Evolutionary conservation across 805 yeast genomes (phyloP), one percentile per base, ranked within the genome.

Genomic region (Candida methanosorbosa): DNA sequence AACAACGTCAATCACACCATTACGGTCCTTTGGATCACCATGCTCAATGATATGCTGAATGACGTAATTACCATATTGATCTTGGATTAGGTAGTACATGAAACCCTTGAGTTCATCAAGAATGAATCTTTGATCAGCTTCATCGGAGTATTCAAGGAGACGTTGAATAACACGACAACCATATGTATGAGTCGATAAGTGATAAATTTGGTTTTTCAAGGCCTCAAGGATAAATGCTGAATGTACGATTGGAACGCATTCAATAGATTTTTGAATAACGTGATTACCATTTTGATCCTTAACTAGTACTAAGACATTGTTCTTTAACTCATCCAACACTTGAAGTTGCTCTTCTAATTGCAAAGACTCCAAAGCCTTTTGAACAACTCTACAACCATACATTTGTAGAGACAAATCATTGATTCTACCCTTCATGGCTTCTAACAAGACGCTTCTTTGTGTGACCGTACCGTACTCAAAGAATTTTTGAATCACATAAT

Each of bases 371-470:
- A 92, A 66, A 1, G 97, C 97, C 50, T 86, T 73, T 60, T 92
- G 99, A 24, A 92, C 94, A 32, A 92, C 98, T 44, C 99, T 72
- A 56, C 99, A 92, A 2, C 97, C 97, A 57, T 92, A 92, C 96
- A 90, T 90, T 52, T 92, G 97, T 50, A 87, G 60, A 0, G 96
- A 81, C 37, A 92, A 64, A 16, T 69, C 70, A 41, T 81, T 70
- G 50, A 92, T 75, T 33, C 79, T 79, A 7, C 88, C 86, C 37
- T 67, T 66, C 87, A 87, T 81, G 35, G 69, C 66, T 27, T 72
- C 78, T 34, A 85, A 72, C 42, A 92, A 64, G 11, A 79, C 68
- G 22, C 73, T 67, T 49, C 72, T 76, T 54, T 90, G 97, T 18
- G 75, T 69, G 18, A 59, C 67, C 4, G 78, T 65, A 22, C 97